Evolutionary conservation across 1,284 basidiomycete genomes (phyloP), one percentile per base, ranked within the genome.

Genomic region (Ustilago shanxiensis): DNA sequence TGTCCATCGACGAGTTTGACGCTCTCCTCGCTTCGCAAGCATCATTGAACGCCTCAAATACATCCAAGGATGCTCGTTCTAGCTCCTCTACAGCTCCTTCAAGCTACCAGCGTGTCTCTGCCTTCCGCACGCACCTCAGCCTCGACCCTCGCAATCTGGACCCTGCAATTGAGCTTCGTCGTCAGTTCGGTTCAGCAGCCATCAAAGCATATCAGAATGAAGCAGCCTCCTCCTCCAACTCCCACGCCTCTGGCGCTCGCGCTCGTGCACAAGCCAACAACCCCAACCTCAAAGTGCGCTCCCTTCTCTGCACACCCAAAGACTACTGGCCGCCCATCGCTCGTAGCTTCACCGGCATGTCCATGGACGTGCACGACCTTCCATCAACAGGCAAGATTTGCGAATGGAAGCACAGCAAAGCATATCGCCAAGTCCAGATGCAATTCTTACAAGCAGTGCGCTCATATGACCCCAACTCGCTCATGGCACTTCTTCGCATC

Each of bases 121-220:
- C 75, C 22, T 64, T 72, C 67, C 60, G 72, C 16, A 53, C 79
- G 1, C 71, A 74, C 41, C 78, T 84, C 26, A 54, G 61, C 18
- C 72, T 84, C n/a, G 77, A 81, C 26, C 62, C 81, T 6, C 60
- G 64, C 31, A 50, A 67, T 24, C 72, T 86, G 31, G 84, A 86
- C 51, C 84, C 84, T 0, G 47, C 66, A 22, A 57, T 84, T 33
- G 84, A 86, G 64, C 79, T 86, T 7, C 75, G 76, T 10, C 74
- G 83, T 16, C 82, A 83, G 52, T 86, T 86, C 54, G 85, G 85
- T 18, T 79, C 83, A 0, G 83, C 85, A 7, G 85, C 83, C 16
- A 82, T 86, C 69, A 83, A 83, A 60, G 83, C 85, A 3, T 85
- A 77, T 49, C 77, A 83, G 50, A 74, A 69, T 18, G 79, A 83